phyloP scores from a whole-genome alignment of 148 eudicot species.

The Chenopodium berlandieri region DNA sequence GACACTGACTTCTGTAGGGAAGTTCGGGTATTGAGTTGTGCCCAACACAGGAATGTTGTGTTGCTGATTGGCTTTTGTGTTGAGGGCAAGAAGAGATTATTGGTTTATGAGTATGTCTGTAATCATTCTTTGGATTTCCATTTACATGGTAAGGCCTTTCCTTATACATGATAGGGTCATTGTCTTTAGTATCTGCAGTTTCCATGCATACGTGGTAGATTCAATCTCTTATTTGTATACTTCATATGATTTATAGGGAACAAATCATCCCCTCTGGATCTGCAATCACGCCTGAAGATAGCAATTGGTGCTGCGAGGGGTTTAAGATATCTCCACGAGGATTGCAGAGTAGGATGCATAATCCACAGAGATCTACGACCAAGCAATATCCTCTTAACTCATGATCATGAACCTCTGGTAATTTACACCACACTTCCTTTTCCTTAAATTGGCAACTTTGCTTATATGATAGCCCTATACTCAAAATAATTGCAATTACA shows the following conservation, averaged over 20 bases:
- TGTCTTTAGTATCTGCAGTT: neutral
- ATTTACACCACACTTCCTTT: neutral
- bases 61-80: slow-evolving; percentile 79
- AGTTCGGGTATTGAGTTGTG: slow-evolving; percentile 78
- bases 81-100: slow-evolving; percentile 53
- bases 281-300: slow-evolving; percentile 62
- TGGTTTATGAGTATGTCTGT: slow-evolving; percentile 85
- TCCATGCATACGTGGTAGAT: neutral
- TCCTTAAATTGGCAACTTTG: neutral
- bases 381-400: slow-evolving; percentile 80
- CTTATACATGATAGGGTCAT: neutral
- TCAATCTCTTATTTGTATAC: neutral
- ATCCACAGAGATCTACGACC: slow-evolving; percentile 83
- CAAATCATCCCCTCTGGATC: slow-evolving; percentile 46
- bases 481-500: neutral
- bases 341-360: slow-evolving; percentile 91
- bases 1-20: slow-evolving; percentile 87
- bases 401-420: slow-evolving; percentile 92
- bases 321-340: slow-evolving; percentile 89
- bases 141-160: slow-evolving; percentile 57
- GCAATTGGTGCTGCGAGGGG: slow-evolving; percentile 91
- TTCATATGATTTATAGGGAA: slow-evolving; percentile 42
- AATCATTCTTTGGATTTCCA: slow-evolving; percentile 79
- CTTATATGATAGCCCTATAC: neutral
- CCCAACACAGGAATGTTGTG: slow-evolving; percentile 92